phyloP scores from a whole-genome alignment of 2,329 filamentous ascomycete species.

The Ophiocordyceps camponoti-leonardi region DNA sequence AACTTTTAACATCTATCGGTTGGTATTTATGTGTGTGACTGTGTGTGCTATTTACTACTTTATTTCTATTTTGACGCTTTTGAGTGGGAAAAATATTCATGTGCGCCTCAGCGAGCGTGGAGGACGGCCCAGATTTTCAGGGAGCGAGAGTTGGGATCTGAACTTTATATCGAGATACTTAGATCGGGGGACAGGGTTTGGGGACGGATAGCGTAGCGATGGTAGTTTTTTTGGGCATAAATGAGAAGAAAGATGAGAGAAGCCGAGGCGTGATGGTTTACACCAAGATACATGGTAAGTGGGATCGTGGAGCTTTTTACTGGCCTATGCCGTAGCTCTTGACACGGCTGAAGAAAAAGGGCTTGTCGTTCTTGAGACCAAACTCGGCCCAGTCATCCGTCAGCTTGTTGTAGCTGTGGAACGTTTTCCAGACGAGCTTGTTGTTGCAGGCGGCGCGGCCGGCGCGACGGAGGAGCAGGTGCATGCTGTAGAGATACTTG shows the following conservation, averaged over 20 bases:
- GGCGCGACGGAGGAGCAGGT: constrained; percentile 51
- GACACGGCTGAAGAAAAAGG: constrained; percentile 51
- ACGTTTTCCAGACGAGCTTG: constrained; percentile 75
- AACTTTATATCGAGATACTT: not conserved
- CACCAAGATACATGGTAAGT: not conserved
- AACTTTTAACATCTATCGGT: too few relatives aligned
- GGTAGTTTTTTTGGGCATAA: not conserved
- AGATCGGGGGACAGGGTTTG: not conserved
- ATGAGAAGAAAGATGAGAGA: not conserved
- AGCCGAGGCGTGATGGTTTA: not conserved
- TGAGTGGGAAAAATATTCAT: not conserved
- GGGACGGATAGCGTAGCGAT: not conserved
- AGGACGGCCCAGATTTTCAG: not conserved
- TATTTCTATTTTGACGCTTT: not conserved
- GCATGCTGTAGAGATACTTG: constrained; percentile 76
- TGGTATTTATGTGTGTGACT: too few relatives aligned
- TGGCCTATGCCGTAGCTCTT: constrained; percentile 39
- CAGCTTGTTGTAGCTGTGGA: constrained; percentile 77
- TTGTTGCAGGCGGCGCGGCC: constrained; percentile 57
- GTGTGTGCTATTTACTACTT: not conserved
- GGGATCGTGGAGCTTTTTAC: constrained; percentile 1
- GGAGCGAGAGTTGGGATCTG: not conserved
- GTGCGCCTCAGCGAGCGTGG: not conserved
- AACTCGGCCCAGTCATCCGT: constrained; percentile 89
- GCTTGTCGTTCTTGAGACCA: constrained; percentile 41